Evolutionary conservation across 305 asterid genomes (phyloP), one percentile per base, ranked within the genome.

Genomic region (Solanum chacoense): DNA sequence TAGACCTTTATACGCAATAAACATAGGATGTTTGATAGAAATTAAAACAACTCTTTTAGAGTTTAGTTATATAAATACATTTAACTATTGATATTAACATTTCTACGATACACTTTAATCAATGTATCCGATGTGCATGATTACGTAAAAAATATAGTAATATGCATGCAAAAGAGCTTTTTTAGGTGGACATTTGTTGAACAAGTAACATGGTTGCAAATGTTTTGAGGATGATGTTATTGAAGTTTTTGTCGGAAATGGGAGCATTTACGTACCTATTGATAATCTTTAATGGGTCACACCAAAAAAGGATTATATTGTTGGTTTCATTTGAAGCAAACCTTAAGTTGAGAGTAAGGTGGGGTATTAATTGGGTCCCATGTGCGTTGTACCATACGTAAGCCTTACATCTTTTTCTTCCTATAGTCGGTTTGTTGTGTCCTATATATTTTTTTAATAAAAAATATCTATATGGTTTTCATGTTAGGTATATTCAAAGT

Each of bases 301-400:
- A 35, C 36, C 69, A 29, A 34, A 8, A 76, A 34, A 59, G 35
- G 87, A 89, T 29, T 24, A 29, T 7, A n/a, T 37, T 32, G 87
- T 42, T 84, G 28, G 90, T 31, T 84, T 14, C 20, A 29, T 34
- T 35, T 84, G 67, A 34, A 31, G 67, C 29, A 83, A 83, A 76
- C 12, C 6, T 14, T 42, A 29, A 11, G 65, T 20, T 13, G 13
- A 14, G 28, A 7, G 3, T 22, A 9, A 4, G 2, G 28, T 1
- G 38, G 6, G 36, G 63, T 14, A 14, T 50, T 50, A 55, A 55
- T 55, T 32, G 77, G 73, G 85, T 78, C 42, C 89, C 89, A 90
- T 89, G 91, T 89, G 91, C 75, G 10, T 71, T 79, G 72, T 18
- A 72, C 38, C 83, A 28, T 40, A 26, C 79, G 22, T 29, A 38